A percentile compares a stretch with the other conserved stretches of the same genome.
Evolutionary conservation across 352 stramenopile species (phyloP).

Genomic region (Globisporangium nagaii): DNA sequence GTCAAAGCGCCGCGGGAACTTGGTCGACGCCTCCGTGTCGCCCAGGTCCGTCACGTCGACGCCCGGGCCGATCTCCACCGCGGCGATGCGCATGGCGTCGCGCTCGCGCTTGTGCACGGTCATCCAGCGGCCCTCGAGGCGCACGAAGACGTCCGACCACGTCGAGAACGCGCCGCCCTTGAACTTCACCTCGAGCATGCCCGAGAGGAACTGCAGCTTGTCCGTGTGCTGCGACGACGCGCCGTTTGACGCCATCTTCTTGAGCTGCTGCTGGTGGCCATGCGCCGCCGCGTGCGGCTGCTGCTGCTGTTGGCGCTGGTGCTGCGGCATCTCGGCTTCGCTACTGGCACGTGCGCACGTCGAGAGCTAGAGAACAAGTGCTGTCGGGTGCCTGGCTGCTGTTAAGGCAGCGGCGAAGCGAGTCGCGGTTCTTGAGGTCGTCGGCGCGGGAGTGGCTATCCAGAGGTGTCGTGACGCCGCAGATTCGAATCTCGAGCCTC

Average conservation of each 20-base stretch:
- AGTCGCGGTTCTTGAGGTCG: no score
- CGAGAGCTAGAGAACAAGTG: no score
- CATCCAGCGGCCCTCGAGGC: conserved; percentile 27
- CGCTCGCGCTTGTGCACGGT: conserved; percentile 32
- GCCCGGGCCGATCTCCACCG: conserved; percentile 64
- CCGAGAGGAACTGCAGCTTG: conserved; percentile 15
- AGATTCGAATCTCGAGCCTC: no score
- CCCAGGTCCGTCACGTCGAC: conserved; percentile 59
- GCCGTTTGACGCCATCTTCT: conserved; percentile 11
- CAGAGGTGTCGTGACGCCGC: no score
- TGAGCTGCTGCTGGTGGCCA: conserved; percentile 4
- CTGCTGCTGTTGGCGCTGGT: not conserved
- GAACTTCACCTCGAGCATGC: conserved; percentile 25
- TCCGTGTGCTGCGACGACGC: not conserved
- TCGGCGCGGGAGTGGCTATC: no score
- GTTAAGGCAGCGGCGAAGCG: no score
- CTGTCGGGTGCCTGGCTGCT: no score
- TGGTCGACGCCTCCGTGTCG: conserved; percentile 51
- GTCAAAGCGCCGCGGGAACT: conserved; percentile 76
- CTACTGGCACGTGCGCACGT: no score
- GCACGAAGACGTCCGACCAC: conserved; percentile 24
- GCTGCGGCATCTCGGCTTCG: not conserved
- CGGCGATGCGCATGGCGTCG: conserved; percentile 45
- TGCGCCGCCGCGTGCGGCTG: not conserved
- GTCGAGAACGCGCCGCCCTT: conserved; percentile 23